Conservation (phyloP, 306 rosid species). For the Rosa persica region DNA sequence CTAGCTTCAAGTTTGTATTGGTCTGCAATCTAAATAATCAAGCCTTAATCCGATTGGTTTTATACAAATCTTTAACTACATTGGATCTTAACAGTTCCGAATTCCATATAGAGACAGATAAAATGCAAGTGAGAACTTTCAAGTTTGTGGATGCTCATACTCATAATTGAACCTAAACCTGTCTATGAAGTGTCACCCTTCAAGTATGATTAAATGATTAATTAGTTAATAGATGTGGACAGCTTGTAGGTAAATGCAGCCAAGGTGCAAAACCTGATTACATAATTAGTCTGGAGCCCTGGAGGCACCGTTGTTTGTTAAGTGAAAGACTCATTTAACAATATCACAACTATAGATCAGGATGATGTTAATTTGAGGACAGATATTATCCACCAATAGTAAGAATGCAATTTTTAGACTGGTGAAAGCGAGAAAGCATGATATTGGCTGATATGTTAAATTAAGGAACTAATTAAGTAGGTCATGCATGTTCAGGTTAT, state of each 20-base stretch:
- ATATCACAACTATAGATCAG: neutral
- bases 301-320: conserved; percentile 15
- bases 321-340: conserved; percentile 27
- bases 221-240: neutral
- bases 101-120: no score
- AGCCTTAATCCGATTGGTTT: neutral
- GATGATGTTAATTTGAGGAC: conserved; percentile 8
- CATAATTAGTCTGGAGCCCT: neutral
- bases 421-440: neutral
- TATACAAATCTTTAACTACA: neutral
- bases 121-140: no score
- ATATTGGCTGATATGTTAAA: neutral
- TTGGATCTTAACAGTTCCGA: no score
- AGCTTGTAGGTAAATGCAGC: neutral
- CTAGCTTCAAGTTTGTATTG: no score
- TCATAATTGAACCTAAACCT: no score
- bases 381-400: neutral
- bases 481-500: conserved; percentile 7
- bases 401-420: neutral
- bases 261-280: neutral
- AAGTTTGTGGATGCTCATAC: neutral
- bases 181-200: neutral
- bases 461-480: conserved; percentile 11
- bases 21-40: no score
- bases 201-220: neutral